Percentiles rank a stretch among this genome's conserved stretches.
phyloP scores from a whole-genome alignment of 305 asterid genomes.

The Fraxinus floribunda region DNA sequence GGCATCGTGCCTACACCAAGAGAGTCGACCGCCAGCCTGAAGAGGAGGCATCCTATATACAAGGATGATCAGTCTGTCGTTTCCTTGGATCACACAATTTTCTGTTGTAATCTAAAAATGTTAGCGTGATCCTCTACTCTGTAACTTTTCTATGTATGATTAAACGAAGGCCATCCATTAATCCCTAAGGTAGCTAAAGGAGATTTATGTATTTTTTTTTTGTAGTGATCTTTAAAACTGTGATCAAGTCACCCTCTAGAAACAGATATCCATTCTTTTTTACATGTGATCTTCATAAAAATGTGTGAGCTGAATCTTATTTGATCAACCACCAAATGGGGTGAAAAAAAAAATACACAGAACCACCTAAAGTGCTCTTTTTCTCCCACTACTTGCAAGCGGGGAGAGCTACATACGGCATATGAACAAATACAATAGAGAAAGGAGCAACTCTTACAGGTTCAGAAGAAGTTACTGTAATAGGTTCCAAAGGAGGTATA shows the following conservation, averaged over 20 bases:
- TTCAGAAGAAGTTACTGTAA: constrained; percentile 32
- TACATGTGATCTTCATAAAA: not conserved
- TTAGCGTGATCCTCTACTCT: not conserved
- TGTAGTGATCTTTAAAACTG: not conserved
- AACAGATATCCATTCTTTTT: not conserved
- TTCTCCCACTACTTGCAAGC: constrained; percentile 29
- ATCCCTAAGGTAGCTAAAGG: not conserved
- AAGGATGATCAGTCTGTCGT: not conserved
- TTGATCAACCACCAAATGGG: constrained; percentile 2
- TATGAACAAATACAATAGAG: constrained; percentile 48
- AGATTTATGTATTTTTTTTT: not conserved
- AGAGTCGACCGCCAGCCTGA: not conserved
- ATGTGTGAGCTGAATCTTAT: not conserved
- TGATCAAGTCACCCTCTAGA: not conserved
- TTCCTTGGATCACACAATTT: not conserved
- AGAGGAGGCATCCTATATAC: not conserved
- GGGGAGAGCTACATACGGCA: constrained; percentile 36
- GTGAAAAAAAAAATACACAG: not conserved
- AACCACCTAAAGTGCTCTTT: not conserved
- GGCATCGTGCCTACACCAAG: constrained; percentile 25
- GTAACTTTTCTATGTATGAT: not conserved
- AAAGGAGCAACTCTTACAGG: constrained; percentile 37
- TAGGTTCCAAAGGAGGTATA: constrained; percentile 41
- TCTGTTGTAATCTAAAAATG: not conserved
- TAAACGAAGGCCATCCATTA: not conserved